phyloP scores from a whole-genome alignment of 1,284 basidiomycete species.

The Fomitopsis betulina region DNA sequence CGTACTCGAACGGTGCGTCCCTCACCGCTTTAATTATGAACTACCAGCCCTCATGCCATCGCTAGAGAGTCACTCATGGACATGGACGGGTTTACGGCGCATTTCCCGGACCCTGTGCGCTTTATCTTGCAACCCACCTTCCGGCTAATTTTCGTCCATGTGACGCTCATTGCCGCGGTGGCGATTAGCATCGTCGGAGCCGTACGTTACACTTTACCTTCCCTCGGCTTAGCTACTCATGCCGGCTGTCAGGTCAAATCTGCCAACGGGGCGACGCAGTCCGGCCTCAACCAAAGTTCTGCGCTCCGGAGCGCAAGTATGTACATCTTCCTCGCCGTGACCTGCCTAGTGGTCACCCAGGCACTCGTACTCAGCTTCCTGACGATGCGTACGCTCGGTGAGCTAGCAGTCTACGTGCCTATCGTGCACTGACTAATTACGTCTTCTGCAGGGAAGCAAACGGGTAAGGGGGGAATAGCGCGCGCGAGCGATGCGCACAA shows the following conservation, averaged over 20 bases:
- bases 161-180: conserved; percentile 31
- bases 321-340: conserved; percentile 42
- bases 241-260: neutral
- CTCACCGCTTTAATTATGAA: too few relatives aligned
- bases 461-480: neutral
- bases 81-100: conserved; percentile 15
- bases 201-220: conserved; percentile 10
- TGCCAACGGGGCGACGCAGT: neutral
- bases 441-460: neutral
- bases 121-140: conserved; percentile 28
- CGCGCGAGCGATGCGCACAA: conserved; percentile 29
- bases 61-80: conserved; percentile 3
- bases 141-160: conserved; percentile 29
- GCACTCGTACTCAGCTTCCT: conserved; percentile 28
- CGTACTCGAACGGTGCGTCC: conserved; percentile 27
- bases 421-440: neutral
- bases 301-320: conserved; percentile 32
- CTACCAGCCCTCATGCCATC: conserved; percentile 1
- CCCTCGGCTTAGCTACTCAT: neutral
- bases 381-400: conserved; percentile 2
- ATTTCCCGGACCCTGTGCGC: conserved; percentile 8
- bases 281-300: conserved; percentile 15
- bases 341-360: conserved; percentile 34
- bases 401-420: neutral
- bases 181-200: conserved; percentile 35